Evolutionary conservation across 306 rosid genomes (phyloP).

Genomic region (Glycine tomentella): DNA sequence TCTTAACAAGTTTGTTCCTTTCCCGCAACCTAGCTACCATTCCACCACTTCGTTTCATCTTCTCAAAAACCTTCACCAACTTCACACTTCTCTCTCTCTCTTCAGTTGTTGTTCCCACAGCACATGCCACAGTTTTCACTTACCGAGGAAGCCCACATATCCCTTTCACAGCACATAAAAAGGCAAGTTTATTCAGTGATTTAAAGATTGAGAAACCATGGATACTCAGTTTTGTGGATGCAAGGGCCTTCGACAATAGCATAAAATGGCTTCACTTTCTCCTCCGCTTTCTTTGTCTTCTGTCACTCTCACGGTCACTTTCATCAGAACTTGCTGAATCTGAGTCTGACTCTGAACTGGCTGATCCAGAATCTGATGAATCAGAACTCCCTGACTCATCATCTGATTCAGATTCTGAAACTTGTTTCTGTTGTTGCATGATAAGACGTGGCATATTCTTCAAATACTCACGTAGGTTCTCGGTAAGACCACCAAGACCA

Average conservation of each 20-base stretch:
- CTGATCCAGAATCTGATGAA: slow-evolving; percentile 62
- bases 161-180: neutral
- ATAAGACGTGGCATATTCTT: slow-evolving; percentile 93
- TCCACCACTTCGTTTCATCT: too few species aligned
- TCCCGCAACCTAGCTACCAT: too few species aligned
- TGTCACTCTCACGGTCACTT: slow-evolving; percentile 63
- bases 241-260: slow-evolving; percentile 6
- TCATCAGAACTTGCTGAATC: slow-evolving; percentile 66
- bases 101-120: too few species aligned
- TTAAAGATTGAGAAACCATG: slow-evolving; percentile 30
- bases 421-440: slow-evolving; percentile 83
- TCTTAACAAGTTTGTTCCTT: too few species aligned
- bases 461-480: slow-evolving; percentile 84
- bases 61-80: too few species aligned
- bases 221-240: slow-evolving; percentile 20
- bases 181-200: slow-evolving; percentile 17
- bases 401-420: slow-evolving; percentile 67
- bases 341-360: slow-evolving; percentile 49
- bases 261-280: slow-evolving; percentile 50
- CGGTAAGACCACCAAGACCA: slow-evolving; percentile 95
- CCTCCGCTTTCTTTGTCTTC: slow-evolving; percentile 60
- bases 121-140: too few species aligned
- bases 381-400: slow-evolving; percentile 55
- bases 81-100: too few species aligned
- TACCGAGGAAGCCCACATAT: neutral